Evolutionary conservation across 1,284 basidiomycete species (phyloP).

Genomic region (Sporisorium sorghi): DNA sequence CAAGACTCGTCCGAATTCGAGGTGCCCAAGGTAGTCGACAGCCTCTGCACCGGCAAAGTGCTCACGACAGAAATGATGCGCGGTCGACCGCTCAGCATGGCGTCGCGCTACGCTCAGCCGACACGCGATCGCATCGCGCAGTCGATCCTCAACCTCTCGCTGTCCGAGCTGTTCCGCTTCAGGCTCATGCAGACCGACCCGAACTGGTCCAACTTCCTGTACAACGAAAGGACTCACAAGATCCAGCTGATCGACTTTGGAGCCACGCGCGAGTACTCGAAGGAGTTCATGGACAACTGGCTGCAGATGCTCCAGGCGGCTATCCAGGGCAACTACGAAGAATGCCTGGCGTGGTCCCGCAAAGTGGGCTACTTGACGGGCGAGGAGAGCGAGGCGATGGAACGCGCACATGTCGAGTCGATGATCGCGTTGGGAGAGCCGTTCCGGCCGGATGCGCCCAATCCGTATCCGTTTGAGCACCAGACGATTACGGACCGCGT

Average conservation of each 20-base stretch:
- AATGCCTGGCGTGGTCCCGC: conserved; percentile 80
- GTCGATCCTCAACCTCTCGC: conserved; percentile 84
- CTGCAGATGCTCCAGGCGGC: conserved; percentile 83
- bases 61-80: conserved; percentile 89
- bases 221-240: conserved; percentile 74
- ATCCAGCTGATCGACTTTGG: conserved; percentile 96
- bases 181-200: conserved; percentile 98
- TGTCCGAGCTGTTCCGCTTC: conserved; percentile 90
- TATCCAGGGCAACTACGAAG: conserved; percentile 77
- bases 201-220: conserved; percentile 98
- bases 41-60: conserved; percentile 82
- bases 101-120: conserved; percentile 75
- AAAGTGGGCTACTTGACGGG: conserved; percentile 91
- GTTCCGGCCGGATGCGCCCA: conserved; percentile 76
- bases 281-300: conserved; percentile 90
- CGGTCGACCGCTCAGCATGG: conserved; percentile 81
- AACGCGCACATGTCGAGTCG: conserved; percentile 86
- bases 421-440: conserved; percentile 82
- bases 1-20: conserved; percentile 74
- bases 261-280: conserved; percentile 86
- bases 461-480: conserved; percentile 78
- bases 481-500: conserved; percentile 80
- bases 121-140: conserved; percentile 87
- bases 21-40: conserved; percentile 83
- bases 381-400: conserved; percentile 88